Conservation (phyloP, 768 basidiomycete genomes). For the Rhizopogon vulgaris region DNA sequence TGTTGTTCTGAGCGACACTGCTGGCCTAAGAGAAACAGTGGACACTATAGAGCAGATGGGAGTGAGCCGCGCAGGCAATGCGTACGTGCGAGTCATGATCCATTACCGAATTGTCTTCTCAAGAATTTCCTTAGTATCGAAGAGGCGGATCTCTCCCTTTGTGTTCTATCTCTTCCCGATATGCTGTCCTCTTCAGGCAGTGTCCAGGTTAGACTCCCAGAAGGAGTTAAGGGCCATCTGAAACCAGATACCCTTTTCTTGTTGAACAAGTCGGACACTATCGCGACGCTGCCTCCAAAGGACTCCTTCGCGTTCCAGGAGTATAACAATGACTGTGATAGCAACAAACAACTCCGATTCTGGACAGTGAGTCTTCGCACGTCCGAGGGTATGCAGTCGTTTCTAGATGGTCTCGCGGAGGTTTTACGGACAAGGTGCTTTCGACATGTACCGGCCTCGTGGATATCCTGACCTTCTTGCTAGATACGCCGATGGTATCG, state of each 20-base stretch:
- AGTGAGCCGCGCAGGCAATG: constrained; percentile 60
- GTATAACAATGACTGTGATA: background rate
- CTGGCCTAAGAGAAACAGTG: constrained; percentile 66
- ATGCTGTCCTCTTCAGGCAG: constrained; percentile 11
- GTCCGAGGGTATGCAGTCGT: constrained; percentile 49
- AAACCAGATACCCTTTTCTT: constrained; percentile 58
- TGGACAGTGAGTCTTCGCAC: constrained; percentile 66
- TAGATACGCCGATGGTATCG: background rate
- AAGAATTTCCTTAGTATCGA: constrained; percentile 42
- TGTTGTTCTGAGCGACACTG: constrained; percentile 78
- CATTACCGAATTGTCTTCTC: background rate
- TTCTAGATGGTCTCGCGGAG: constrained; percentile 52
- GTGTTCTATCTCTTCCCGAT: constrained; percentile 69
- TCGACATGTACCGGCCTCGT: background rate
- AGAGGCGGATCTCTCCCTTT: constrained; percentile 67
- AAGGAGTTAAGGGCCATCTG: constrained; percentile 44
- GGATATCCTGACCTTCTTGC: background rate
- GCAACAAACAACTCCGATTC: background rate
- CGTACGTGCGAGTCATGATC: constrained; percentile 39
- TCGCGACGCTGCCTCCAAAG: constrained; percentile 8
- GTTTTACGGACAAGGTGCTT: constrained; percentile 46
- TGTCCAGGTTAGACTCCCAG: constrained; percentile 31
- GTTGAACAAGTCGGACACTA: constrained; percentile 74
- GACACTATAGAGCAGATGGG: constrained; percentile 73
- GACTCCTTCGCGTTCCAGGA: background rate